Percentiles rank a stretch among this genome's conserved stretches.
Conservation (phyloP, 2,329 filamentous ascomycete species). For the Trichoderma afroharzianum region DNA sequence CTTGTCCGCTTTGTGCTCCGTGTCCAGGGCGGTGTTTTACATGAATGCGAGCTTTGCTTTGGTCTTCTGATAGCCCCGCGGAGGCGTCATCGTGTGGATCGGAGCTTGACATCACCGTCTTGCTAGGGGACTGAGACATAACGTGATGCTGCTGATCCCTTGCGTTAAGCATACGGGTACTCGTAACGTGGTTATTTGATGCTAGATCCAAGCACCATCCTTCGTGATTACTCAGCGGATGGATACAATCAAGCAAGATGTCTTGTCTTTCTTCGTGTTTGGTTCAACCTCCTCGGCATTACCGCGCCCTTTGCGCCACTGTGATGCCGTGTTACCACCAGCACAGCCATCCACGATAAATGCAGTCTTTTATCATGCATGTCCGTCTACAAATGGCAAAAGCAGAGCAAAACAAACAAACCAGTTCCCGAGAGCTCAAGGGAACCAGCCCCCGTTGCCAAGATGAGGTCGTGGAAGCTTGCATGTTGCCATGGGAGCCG, state of each 20-base stretch:
- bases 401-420: neutral
- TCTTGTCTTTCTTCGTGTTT: neutral
- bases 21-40: neutral
- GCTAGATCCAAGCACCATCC: neutral
- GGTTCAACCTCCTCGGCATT: neutral
- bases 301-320: slow-evolving; percentile 4
- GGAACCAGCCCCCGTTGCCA: neutral
- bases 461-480: neutral
- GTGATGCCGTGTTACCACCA: neutral
- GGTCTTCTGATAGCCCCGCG: neutral
- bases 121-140: neutral
- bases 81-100: slow-evolving; percentile 5
- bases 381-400: neutral
- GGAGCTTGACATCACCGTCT: neutral
- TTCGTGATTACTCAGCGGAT: neutral
- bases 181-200: neutral
- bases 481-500: neutral
- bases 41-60: neutral
- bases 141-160: neutral
- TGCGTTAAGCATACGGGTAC: no score
- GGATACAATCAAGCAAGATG: neutral
- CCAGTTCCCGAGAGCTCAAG: neutral
- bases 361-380: neutral
- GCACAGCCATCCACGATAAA: neutral
- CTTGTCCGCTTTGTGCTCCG: neutral